Base-by-base conservation (phyloP, 352 stramenopile species). In the Phytopythium cucurbitacearum region DNA sequence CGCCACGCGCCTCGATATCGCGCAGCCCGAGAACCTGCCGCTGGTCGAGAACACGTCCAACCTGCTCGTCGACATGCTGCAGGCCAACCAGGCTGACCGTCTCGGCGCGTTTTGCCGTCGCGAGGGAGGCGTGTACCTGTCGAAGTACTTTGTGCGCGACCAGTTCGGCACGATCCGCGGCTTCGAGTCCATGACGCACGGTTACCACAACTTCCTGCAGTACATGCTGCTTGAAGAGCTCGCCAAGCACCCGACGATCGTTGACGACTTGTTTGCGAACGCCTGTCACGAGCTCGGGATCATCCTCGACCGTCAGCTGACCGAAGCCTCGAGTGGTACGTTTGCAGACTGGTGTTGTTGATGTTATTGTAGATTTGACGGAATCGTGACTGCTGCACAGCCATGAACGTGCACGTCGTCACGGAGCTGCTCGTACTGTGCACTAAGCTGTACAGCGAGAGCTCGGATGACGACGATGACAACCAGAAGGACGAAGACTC, bases 121-220 rank as follows among this genome's bases (percentile, higher is more conserved):
- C 5, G 85, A 94, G 52, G 81, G 84, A 11, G 80, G 81, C 34
- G 80, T 92, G 33, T 90, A 91, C 46, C 61, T 94, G 12, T 91
- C 81, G 37, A 94, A 94, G 65, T 94, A 94, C 59, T 94, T 94
- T 65, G 85, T 94, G 42, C 77, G 85, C 11, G 85, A 94, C 53
- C 85, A 94, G 68, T 94, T 94, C 52, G 85, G 85, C 43, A 94
- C 85, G 13, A 94, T 94, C 54, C 81, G 85, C 21, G 85, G 85
- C 50, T 92, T 94, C 39, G 85, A 94, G 51, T 87, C 76, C 2
- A 91, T 94, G 76, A 91, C 81, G 0, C 81, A 94, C 57, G 85
- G 85, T n/a, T 94, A 94, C 53, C 85, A 94, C 72, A 94, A 94
- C 60, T 94, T 94, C 28, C 60, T 94, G 16, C 85, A 94, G 61